Base-by-base conservation (phyloP, 2,329 filamentous ascomycete genomes). In the Cucurbitaria berberidis region DNA sequence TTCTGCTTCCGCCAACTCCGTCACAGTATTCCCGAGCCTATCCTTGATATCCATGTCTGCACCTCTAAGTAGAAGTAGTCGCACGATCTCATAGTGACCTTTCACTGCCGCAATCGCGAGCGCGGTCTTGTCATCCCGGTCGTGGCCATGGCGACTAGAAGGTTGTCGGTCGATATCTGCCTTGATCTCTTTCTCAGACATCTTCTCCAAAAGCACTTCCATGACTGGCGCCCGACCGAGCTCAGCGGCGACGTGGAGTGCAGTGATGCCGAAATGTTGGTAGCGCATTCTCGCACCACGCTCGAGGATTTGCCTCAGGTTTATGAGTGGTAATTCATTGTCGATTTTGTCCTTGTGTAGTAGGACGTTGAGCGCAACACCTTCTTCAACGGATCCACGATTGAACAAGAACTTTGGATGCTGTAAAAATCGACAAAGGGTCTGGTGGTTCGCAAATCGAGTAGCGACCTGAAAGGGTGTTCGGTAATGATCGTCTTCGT, bases 191-290 rank as follows among this genome's bases (percentile, higher is more conserved):
- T 34, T 38, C 13, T 19, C 16, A 21, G 32, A 38, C 43, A 34
- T 36, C 4, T 16, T n/a, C 30, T 36, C 21, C 43, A 46, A 29
- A 1, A 46, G 30, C 21, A 34, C 24, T 9, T 26, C 8, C 43
- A 46, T 34, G 22, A 36, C 21, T 11, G 15, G 19, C 19, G n/a
- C 11, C 32, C 9, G 15, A 7, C 32, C 43, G 11, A 38, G 35
- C 19, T 46, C 43, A 21, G 32, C 30, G 9, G 32, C 43, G 22
- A 38, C 43, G 18, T 46, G 43, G n/a, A 46, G 34, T 18, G 43
- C 30, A 6, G 43, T 46, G 4, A 46, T 46, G 11, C 43, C 43
- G 24, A 46, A 46, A 22, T 46, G 30, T 19, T 24, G n/a, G n/a
- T 46, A 46, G 15, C 16, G 30, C 43, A 46, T 36, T 15, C 43